A percentile compares a stretch with the other conserved stretches of the same genome.
These are phyloP conservation scores for Alectoria sarmentosa DNA, from an alignment of 495 filamentous ascomycete genomes.

Conservation along the genomic window DNA sequence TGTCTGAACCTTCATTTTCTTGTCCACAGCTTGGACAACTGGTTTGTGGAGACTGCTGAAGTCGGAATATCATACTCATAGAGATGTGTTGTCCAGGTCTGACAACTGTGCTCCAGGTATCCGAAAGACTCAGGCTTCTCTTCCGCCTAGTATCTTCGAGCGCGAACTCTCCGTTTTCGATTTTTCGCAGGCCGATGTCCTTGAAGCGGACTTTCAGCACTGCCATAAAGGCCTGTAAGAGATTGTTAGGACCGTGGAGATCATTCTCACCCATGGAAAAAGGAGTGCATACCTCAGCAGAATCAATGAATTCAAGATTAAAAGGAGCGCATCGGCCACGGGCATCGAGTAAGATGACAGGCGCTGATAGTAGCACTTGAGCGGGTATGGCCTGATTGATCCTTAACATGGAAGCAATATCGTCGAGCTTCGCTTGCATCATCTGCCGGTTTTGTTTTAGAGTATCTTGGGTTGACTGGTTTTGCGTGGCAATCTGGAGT, in stretches of 20 bases:
- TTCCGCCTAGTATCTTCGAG: neutral
- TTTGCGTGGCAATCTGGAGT: neutral
- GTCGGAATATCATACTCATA: constrained; percentile 4
- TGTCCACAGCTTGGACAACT: neutral
- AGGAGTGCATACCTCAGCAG: neutral
- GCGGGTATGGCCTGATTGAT: neutral
- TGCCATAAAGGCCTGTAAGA: neutral
- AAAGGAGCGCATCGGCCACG: constrained; percentile 1
- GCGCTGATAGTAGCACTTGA: neutral
- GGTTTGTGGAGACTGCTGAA: neutral
- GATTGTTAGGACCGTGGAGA: neutral
- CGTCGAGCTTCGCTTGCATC: neutral
- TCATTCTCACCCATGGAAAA: neutral
- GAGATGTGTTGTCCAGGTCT: neutral
- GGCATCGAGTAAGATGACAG: neutral
- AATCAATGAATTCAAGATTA: constrained; percentile 3
- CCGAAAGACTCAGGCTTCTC: neutral
- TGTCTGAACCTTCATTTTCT: neutral
- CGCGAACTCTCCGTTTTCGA: neutral
- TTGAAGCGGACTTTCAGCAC: constrained; percentile 4
- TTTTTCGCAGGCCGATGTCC: constrained; percentile 1
- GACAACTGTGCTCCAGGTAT: neutral
- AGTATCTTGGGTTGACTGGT: neutral
- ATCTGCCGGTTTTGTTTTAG: neutral
- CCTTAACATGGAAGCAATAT: neutral